Evolutionary conservation across 495 filamentous ascomycete genomes (phyloP).

Genomic region (Penicillium lagena): DNA sequence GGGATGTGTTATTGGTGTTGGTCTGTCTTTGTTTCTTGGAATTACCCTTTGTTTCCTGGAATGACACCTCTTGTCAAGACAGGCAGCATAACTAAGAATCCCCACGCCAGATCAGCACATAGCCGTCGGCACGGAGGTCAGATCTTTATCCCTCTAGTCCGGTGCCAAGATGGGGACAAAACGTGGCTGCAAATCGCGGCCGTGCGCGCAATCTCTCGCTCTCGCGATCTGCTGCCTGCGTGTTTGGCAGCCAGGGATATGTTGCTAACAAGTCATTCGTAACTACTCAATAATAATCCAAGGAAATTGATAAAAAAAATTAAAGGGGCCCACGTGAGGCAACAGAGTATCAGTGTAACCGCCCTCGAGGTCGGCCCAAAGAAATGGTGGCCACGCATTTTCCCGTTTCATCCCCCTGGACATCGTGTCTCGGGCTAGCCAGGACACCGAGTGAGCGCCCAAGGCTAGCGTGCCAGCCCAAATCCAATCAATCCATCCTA

Average conservation of each 20-base stretch:
- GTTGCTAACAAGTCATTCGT: background rate
- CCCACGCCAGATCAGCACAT: conserved; percentile 3
- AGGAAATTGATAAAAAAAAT: background rate
- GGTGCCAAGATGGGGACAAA: conserved; percentile 12
- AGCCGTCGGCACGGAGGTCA: conserved; percentile 8
- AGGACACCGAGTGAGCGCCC: conserved; percentile 8
- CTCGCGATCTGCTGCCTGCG: too few species aligned
- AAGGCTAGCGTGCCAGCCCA: conserved; percentile 5
- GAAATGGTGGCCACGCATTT: conserved; percentile 1
- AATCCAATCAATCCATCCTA: conserved; percentile 2
- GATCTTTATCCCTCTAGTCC: conserved; percentile 28
- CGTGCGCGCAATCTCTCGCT: too few species aligned
- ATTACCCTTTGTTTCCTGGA: background rate
- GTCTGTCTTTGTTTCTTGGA: too few species aligned
- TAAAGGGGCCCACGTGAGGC: too few species aligned
- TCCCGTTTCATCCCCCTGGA: conserved; percentile 5
- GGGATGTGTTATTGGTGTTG: too few species aligned
- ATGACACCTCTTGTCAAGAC: background rate
- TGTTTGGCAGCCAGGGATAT: too few species aligned
- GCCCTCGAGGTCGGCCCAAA: background rate
- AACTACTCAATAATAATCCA: background rate
- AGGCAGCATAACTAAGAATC: background rate
- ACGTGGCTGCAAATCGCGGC: background rate
- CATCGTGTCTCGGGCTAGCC: conserved; percentile 11
- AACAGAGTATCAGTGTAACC: background rate